phyloP scores from a whole-genome alignment of 192 early-diverging fungal species.

The Dimargaris cristalligena region DNA sequence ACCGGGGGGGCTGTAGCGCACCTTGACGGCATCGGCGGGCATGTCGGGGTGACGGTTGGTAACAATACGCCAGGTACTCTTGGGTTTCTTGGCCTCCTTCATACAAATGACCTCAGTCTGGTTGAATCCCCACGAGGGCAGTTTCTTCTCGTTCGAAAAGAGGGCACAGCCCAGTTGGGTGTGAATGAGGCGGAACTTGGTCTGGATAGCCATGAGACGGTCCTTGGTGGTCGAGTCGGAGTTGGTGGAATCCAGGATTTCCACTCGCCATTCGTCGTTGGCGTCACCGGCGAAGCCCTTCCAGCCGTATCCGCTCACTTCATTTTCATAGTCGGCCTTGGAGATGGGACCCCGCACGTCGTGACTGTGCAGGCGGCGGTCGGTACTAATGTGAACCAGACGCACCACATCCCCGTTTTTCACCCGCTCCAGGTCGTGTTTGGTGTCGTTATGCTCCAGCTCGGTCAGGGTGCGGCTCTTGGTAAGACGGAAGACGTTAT shows the following conservation, averaged over 20 bases:
- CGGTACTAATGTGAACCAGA: slow-evolving; percentile 45
- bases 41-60: slow-evolving; percentile 38
- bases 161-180: slow-evolving; percentile 57
- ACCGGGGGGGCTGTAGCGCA: slow-evolving; percentile 41
- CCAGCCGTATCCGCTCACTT: slow-evolving; percentile 56
- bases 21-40: slow-evolving; percentile 33
- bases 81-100: slow-evolving; percentile 47
- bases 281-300: slow-evolving; percentile 61
- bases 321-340: slow-evolving; percentile 54
- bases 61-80: slow-evolving; percentile 71
- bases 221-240: slow-evolving; percentile 28
- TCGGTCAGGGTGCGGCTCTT: slow-evolving; percentile 20
- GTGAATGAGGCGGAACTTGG: slow-evolving; percentile 62
- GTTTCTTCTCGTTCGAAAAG: slow-evolving; percentile 54
- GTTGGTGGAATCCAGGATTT: slow-evolving; percentile 44
- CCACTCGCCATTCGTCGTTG: slow-evolving; percentile 84
- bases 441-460: slow-evolving; percentile 17
- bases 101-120: slow-evolving; percentile 91
- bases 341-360: slow-evolving; percentile 47
- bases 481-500: slow-evolving; percentile 61
- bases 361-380: slow-evolving; percentile 55
- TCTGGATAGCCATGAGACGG: slow-evolving; percentile 40
- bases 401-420: slow-evolving; percentile 59
- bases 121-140: slow-evolving; percentile 86
- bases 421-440: slow-evolving; percentile 29